Evolutionary conservation across 2,329 filamentous ascomycete species (phyloP).

Genomic region (Aspergillus sp.): DNA sequence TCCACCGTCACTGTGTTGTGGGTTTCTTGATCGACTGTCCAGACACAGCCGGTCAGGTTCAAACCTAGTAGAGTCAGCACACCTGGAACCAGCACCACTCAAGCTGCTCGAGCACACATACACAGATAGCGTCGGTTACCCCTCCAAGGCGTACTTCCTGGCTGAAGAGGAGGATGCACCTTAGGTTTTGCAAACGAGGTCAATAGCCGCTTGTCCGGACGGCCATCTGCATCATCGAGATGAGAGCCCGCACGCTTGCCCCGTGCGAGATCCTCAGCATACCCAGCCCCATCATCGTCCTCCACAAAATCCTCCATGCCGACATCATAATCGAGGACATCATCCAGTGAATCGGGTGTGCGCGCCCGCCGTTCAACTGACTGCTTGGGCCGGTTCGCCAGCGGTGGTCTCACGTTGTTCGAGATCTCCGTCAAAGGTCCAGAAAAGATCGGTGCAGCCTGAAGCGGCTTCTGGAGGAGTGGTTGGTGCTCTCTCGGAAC

Average conservation of each 20-base stretch:
- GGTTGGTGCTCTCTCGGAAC: constrained; percentile 54
- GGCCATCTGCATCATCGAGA: constrained; percentile 48
- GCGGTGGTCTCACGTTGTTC: constrained; percentile 62
- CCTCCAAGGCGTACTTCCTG: constrained; percentile 92
- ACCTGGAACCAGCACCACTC: neutral
- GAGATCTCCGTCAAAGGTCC: constrained; percentile 72
- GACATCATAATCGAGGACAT: constrained; percentile 69
- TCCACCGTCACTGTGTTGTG: constrained; percentile 94
- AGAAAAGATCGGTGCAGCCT: constrained; percentile 83
- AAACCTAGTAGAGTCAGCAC: constrained; percentile 52
- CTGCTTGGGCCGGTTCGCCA: constrained; percentile 58
- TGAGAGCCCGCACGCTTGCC: constrained; percentile 63
- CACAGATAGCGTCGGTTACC: constrained; percentile 92
- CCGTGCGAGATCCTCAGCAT: constrained; percentile 64
- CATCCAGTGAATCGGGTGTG: constrained; percentile 77
- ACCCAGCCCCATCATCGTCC: constrained; percentile 93
- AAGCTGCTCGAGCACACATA: constrained; percentile 26
- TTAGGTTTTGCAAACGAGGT: constrained; percentile 60
- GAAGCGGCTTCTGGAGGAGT: constrained; percentile 56
- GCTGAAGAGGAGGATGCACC: constrained; percentile 84
- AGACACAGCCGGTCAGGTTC: constrained; percentile 91
- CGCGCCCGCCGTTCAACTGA: constrained; percentile 56
- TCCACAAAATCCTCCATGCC: constrained; percentile 81
- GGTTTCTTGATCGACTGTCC: constrained; percentile 94
- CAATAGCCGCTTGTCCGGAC: constrained; percentile 54